Base-by-base conservation (phyloP, 140 eudicot species). In the Anethum foeniculum region DNA sequence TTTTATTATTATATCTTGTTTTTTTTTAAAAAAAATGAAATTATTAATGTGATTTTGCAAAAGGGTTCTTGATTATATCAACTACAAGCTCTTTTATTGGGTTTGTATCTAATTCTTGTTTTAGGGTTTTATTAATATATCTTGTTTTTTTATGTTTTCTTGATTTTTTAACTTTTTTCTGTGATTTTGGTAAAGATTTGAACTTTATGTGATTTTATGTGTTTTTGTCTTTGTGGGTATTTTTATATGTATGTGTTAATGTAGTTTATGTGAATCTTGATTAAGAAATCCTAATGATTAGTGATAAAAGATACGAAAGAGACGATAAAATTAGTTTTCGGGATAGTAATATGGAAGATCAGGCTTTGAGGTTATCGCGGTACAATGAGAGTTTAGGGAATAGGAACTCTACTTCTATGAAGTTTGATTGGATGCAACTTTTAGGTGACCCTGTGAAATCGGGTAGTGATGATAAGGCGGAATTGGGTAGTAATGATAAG, bases 371-470 rank as follows among this genome's bases (percentile, higher is more conserved):
- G 19, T 19, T 78, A 54, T 68, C 81, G 1, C n/a, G 30, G 23
- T 77, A 27, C 23, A 62, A 38, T 56, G 84, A 51, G 72, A 78
- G 83, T 34, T 62, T 75, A 21, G 51, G 80, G 38, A 56, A 25
- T 44, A 76, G 76, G 77, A 80, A 81, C 15, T 44, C 83, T 21
- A 67, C 84, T 44, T 73, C 86, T 9, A 39, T 52, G 56, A 83
- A 83, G 84, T 85, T 83, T 71, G 84, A 79, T 52, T 72, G 85
- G 87, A 79, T 69, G 52, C 77, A 79, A 10, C 69, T 75, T 11
- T 77, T 88, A 56, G 78, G 76, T 38, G 83, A 78, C 10, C 32
- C 84, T 25, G 69, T 41, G 21, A 68, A 68, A 68, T 68, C n/a
- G n/a, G 44, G 41, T 13, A 68, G 44, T 34, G 7, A 30, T 28